phyloP scores from a whole-genome alignment of 1,284 basidiomycete species.

The Heterobasidion parviporum region DNA sequence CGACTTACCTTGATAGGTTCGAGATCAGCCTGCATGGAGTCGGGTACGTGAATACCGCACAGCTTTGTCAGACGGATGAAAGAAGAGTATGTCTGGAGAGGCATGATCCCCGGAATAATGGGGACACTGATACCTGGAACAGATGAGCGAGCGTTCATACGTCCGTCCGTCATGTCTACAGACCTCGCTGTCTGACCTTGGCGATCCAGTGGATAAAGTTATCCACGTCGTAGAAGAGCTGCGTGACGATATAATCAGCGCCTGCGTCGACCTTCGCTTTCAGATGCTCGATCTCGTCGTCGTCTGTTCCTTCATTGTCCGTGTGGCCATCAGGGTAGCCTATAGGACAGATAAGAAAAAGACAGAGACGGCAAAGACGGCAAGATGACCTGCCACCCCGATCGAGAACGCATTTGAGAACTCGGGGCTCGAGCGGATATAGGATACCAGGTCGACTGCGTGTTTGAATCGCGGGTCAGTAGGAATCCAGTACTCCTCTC shows the following conservation, averaged over 20 bases:
- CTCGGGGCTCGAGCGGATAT: constrained; percentile 77
- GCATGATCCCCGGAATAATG: constrained; percentile 96
- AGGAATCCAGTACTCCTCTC: constrained; percentile 88
- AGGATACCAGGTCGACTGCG: constrained; percentile 84
- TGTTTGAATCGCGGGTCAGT: constrained; percentile 83
- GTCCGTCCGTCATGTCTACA: constrained; percentile 13
- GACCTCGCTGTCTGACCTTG: constrained; percentile 67
- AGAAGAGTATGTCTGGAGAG: constrained; percentile 92
- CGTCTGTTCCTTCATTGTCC: constrained; percentile 53
- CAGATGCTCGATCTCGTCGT: constrained; percentile 71
- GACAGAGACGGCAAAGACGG: constrained; percentile 6
- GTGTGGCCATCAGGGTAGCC: constrained; percentile 93
- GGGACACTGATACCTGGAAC: constrained; percentile 78
- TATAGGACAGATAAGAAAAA: constrained; percentile 18
- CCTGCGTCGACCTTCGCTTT: constrained; percentile 93
- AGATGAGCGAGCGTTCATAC: constrained; percentile 5
- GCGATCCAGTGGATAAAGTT: constrained; percentile 75
- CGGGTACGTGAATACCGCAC: constrained; percentile 78
- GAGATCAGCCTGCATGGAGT: constrained; percentile 59
- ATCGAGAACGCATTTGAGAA: constrained; percentile 87
- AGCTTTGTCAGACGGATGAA: constrained; percentile 90
- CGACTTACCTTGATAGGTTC: constrained; percentile 70
- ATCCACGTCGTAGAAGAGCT: constrained; percentile 94
- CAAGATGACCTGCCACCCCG: constrained; percentile 69
- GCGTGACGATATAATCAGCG: constrained; percentile 93